Evolutionary conservation across 2,329 filamentous ascomycete species (phyloP), one percentile per base, ranked within the genome.

Genomic region (Fusarium sublunatum): DNA sequence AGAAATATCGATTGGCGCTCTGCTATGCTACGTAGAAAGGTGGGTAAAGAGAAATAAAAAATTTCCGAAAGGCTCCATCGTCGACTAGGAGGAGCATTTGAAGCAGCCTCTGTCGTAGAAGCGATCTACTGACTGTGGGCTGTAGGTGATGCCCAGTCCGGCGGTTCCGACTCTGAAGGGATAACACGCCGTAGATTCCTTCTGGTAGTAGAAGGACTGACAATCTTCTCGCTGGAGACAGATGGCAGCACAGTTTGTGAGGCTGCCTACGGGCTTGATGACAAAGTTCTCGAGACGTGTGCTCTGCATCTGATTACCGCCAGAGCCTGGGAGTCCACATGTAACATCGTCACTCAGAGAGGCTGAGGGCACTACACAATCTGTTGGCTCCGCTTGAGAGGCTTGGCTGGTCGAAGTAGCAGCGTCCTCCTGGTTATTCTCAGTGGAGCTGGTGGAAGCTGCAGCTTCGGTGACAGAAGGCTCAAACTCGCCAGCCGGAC

Each of bases 101-200:
- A 58, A 68, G 34, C 65, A 68, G 4, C 45, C 56, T 38, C 50
- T 52, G n/a, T 68, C 65, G 7, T 68, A 64, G 26, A 52, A 68
- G 4, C 57, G 53, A 11, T 39, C 36, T 2, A 24, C 52, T 3
- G 44, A 47, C 6, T 41, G 38, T 1, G 62, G 39, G 5, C 26
- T 42, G 22, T 68, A 68, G 0, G 53, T 47, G 13, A 68, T 28
- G 24, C 65, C 65, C 2, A 66, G 29, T 3, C 25, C 19, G 9
- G 42, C 43, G 4, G 55, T 58, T 1, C 62, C 62, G 19, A 43
- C 43, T 6, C 35, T 55, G 1, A 58, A 68, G 0, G 57, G 45
- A 49, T 56, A 56, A 2, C 65, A 68, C 40, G 41, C 53, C 3
- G 56, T 56, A 5, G n/a, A 44, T 3, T 57, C 40, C 15, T 49